Evolutionary conservation across 768 basidiomycete genomes (phyloP).

Genomic region (Mycena olivaceomarginata): DNA sequence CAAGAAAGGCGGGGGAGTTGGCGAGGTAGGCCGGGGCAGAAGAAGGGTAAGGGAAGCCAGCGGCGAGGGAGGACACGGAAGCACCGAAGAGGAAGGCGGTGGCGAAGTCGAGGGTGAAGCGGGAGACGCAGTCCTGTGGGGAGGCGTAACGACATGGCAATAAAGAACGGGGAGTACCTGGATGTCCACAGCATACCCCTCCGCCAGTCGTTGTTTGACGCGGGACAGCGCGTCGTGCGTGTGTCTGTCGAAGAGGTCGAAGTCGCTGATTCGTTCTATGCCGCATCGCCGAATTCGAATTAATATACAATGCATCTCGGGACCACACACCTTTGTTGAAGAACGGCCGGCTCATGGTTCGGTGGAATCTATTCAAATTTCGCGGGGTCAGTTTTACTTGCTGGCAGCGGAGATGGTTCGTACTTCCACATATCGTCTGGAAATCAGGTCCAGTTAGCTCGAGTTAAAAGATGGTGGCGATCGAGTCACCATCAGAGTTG

Average conservation of each 20-base stretch:
- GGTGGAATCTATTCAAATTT: constrained; percentile 25
- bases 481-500: constrained; percentile 29
- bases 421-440: constrained; percentile 37
- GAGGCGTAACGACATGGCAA: neutral
- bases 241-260: constrained; percentile 34
- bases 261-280: constrained; percentile 37
- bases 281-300: too few species aligned
- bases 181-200: constrained; percentile 26
- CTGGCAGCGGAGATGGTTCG: neutral
- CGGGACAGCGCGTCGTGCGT: constrained; percentile 4
- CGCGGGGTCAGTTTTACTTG: neutral
- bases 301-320: too few species aligned
- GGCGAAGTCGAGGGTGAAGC: constrained; percentile 34
- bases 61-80: constrained; percentile 14
- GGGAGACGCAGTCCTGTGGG: constrained; percentile 25
- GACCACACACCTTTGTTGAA: constrained; percentile 24
- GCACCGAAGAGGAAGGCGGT: constrained; percentile 27
- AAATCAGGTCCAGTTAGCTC: neutral
- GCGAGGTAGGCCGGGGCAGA: neutral
- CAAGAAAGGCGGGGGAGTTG: neutral
- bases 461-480: neutral
- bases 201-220: constrained; percentile 13
- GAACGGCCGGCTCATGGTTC: constrained; percentile 29
- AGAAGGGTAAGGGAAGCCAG: constrained; percentile 19
- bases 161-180: constrained; percentile 2